A percentile compares a stretch with the other conserved stretches of the same genome.
Conservation (phyloP, 306 rosid species). For the Dryas alaskensis region DNA sequence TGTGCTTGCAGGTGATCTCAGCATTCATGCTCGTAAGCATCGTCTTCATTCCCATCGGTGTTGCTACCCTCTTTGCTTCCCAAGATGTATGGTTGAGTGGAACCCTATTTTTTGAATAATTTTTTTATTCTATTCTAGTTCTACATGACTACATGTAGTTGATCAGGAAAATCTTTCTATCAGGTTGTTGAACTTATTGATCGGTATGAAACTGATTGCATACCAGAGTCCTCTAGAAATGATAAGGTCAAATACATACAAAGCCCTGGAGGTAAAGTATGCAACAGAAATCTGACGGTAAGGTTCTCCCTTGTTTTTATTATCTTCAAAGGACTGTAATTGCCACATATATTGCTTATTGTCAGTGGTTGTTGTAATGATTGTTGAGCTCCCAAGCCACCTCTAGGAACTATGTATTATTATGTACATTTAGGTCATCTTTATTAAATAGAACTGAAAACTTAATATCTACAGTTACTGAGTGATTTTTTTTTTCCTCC, state of each 20-base stretch:
- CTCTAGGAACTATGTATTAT: background rate
- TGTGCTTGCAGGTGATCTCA: slow-evolving; percentile 71
- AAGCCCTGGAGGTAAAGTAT: slow-evolving; percentile 37
- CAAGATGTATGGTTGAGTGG: slow-evolving; percentile 53
- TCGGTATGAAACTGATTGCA: slow-evolving; percentile 60
- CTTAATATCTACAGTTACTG: slow-evolving; percentile 9
- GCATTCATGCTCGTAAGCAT: slow-evolving; percentile 76
- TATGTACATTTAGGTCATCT: background rate
- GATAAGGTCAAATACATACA: slow-evolving; percentile 63
- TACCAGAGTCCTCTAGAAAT: slow-evolving; percentile 36
- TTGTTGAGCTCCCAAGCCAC: background rate
- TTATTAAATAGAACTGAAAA: background rate
- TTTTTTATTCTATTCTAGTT: slow-evolving; percentile 13
- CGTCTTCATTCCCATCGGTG: slow-evolving; percentile 86
- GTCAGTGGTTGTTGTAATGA: background rate
- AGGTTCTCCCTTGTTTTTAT: slow-evolving; percentile 17
- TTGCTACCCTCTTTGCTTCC: slow-evolving; percentile 78
- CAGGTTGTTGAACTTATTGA: slow-evolving; percentile 88
- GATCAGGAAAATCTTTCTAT: slow-evolving; percentile 29
- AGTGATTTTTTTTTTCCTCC: slow-evolving; percentile 18
- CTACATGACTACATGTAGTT: slow-evolving; percentile 29
- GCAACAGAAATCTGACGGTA: slow-evolving; percentile 54
- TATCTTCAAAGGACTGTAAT: background rate
- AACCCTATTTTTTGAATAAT: background rate
- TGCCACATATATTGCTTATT: background rate